These are phyloP conservation scores for Aspergillus melleus DNA, from an alignment of 2,329 filamentous ascomycete species.

Conservation along the genomic window DNA sequence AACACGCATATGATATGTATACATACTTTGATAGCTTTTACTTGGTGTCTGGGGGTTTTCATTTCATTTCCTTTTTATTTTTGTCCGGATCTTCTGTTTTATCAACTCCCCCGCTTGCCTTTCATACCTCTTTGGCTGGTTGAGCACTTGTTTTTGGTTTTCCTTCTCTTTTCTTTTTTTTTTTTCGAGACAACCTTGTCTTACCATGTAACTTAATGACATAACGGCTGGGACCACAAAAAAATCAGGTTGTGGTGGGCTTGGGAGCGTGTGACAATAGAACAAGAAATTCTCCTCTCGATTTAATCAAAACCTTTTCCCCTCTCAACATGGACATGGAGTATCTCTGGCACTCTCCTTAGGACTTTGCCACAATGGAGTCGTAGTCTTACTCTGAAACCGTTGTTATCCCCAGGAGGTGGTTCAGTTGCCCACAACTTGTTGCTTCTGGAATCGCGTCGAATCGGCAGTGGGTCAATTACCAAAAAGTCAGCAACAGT, in stretches of 20 bases:
- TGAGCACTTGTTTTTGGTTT: conserved; percentile 19
- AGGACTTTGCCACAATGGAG: neutral
- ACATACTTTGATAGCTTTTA: conserved; percentile 36
- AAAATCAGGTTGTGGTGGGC: conserved; percentile 33
- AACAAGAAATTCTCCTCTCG: conserved; percentile 45
- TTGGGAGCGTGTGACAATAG: conserved; percentile 41
- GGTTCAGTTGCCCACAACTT: neutral
- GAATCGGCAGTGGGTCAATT: neutral
- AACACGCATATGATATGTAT: conserved; percentile 37
- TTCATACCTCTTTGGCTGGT: conserved; percentile 26
- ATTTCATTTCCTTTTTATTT: conserved; percentile 21
- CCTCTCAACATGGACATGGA: neutral
- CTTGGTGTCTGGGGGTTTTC: conserved; percentile 41
- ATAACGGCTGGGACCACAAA: conserved; percentile 38
- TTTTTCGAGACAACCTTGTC: conserved; percentile 26
- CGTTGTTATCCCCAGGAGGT: neutral
- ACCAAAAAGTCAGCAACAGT: neutral
- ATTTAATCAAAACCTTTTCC: conserved; percentile 19
- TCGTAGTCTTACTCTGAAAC: conserved; percentile 3
- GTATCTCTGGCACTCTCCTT: no score
- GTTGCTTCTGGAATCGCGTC: conserved; percentile 1
- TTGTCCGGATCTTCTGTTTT: conserved; percentile 14
- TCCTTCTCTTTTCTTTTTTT: conserved; percentile 14
- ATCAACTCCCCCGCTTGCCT: conserved; percentile 17
- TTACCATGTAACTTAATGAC: conserved; percentile 43